phyloP scores from a whole-genome alignment of 2,329 filamentous ascomycete genomes.

The Diaporthe vaccinii region DNA sequence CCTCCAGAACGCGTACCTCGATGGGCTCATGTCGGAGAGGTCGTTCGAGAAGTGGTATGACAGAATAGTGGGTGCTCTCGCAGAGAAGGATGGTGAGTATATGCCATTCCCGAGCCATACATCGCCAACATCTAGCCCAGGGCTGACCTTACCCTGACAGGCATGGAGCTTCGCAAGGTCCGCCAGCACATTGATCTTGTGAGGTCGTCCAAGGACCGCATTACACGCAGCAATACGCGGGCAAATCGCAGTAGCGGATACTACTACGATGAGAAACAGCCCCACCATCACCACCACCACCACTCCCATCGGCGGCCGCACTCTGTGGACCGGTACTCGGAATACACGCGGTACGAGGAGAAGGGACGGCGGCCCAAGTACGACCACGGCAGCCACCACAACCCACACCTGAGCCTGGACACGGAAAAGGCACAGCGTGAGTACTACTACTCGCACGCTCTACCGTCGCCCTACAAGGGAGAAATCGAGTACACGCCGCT shows the following conservation, averaged over 20 bases:
- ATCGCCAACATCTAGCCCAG: too few species aligned
- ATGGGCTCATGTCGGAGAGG: constrained; percentile 44
- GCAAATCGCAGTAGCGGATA: constrained; percentile 23
- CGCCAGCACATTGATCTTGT: constrained; percentile 39
- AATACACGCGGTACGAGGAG: constrained; percentile 35
- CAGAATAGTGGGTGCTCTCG: constrained; percentile 46
- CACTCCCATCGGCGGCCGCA: constrained; percentile 35
- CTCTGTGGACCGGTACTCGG: constrained; percentile 32
- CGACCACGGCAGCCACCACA: constrained; percentile 27
- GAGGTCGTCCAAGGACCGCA: constrained; percentile 34
- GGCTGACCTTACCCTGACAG: constrained; percentile 9
- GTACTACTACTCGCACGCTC: constrained; percentile 40
- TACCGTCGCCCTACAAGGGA: constrained; percentile 38
- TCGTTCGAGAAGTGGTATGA: constrained; percentile 49
- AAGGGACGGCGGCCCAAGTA: constrained; percentile 29
- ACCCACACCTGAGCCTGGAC: constrained; percentile 34
- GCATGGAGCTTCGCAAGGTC: constrained; percentile 39
- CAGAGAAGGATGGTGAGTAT: constrained; percentile 47
- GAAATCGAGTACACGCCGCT: constrained; percentile 41
- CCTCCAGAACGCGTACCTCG: constrained; percentile 39
- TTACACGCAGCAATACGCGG: constrained; percentile 36
- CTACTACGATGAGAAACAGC: constrained; percentile 33
- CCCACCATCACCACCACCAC: constrained; percentile 6
- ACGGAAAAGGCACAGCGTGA: constrained; percentile 39
- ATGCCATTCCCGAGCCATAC: not conserved